A percentile compares a stretch with the other conserved stretches of the same genome.
Evolutionary conservation across 2,329 filamentous ascomycete genomes (phyloP).

Genomic region (Phyllachora maydis): DNA sequence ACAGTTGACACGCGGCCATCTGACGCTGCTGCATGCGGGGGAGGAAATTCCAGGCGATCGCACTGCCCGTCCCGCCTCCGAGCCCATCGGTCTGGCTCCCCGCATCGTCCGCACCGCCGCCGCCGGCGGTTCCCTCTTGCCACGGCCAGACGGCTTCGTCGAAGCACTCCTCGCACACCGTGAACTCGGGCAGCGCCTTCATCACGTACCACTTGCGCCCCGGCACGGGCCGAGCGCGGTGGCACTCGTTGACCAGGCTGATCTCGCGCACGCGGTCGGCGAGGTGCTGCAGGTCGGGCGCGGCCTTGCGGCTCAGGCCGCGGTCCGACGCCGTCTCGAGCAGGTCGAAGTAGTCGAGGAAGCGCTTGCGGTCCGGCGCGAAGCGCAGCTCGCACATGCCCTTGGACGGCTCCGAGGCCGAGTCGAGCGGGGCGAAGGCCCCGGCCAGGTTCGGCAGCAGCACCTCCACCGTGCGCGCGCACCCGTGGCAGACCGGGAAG

Average conservation of each 20-base stretch:
- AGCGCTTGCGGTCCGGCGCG: slow-evolving; percentile 25
- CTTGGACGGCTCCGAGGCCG: slow-evolving; percentile 20
- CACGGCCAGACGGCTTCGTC: slow-evolving; percentile 58
- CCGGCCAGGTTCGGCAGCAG: slow-evolving; percentile 54
- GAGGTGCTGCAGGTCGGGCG: slow-evolving; percentile 38
- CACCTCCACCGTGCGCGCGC: slow-evolving; percentile 49
- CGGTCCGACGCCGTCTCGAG: slow-evolving; percentile 35
- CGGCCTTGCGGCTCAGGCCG: slow-evolving; percentile 19
- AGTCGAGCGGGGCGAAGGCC: slow-evolving; percentile 35
- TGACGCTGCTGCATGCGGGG: slow-evolving; percentile 33
- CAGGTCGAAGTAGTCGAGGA: slow-evolving; percentile 37
- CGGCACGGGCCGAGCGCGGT: slow-evolving; percentile 37
- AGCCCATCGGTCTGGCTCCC: too few relatives aligned
- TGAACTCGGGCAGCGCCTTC: slow-evolving; percentile 53
- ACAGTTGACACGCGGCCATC: slow-evolving; percentile 52
- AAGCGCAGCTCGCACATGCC: slow-evolving; percentile 52
- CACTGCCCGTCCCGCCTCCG: too few relatives aligned
- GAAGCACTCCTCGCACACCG: slow-evolving; percentile 76
- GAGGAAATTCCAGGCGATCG: slow-evolving; percentile 45
- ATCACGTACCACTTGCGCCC: slow-evolving; percentile 60
- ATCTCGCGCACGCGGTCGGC: slow-evolving; percentile 41
- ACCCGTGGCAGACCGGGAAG: slow-evolving; percentile 59
- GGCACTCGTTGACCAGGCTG: slow-evolving; percentile 39
- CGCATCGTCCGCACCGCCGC: too few relatives aligned
- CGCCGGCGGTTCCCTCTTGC: slow-evolving; percentile 21